Evolutionary conservation across 108 stramenopile genomes (phyloP).

Genomic region (Tribonema minus): DNA sequence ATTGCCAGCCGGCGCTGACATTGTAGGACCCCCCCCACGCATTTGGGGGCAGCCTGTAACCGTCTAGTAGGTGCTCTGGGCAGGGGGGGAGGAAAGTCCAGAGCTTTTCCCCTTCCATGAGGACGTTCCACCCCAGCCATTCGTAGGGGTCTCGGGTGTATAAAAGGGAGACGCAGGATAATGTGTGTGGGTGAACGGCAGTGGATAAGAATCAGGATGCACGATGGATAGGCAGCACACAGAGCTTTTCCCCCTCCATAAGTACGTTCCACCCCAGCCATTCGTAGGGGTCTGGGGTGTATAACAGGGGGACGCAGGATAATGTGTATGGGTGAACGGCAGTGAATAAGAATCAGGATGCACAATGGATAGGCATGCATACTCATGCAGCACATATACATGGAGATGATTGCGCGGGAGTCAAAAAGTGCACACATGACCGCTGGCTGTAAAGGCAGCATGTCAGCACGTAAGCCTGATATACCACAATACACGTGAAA

Average conservation of each 20-base stretch:
- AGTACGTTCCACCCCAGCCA: conserved; percentile 44
- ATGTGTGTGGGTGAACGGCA: not conserved
- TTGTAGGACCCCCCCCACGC: conserved; percentile 30
- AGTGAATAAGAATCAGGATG: too few species aligned
- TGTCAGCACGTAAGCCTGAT: too few species aligned
- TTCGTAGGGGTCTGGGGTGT: conserved; percentile 35
- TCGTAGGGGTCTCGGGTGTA: conserved; percentile 26
- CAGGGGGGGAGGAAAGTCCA: conserved; percentile 39
- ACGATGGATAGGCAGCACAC: too few species aligned
- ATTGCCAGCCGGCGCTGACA: conserved; percentile 41
- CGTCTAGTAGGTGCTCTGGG: not conserved
- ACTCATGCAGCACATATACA: too few species aligned
- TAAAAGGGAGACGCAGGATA: not conserved
- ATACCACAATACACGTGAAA: too few species aligned
- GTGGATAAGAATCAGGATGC: too few species aligned
- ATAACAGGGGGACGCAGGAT: not conserved
- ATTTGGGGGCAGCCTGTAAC: conserved; percentile 30
- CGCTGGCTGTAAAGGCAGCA: too few species aligned
- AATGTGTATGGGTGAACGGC: not conserved
- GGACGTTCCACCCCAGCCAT: conserved; percentile 41
- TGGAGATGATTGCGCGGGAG: too few species aligned
- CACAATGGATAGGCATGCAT: too few species aligned
- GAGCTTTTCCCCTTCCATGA: conserved; percentile 28
- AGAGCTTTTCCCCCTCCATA: conserved; percentile 26
- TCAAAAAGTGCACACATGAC: too few species aligned